A percentile compares a stretch with the other conserved stretches of the same genome.
phyloP scores from a whole-genome alignment of 2,329 filamentous ascomycete species.

The Colletotrichum lentis region DNA sequence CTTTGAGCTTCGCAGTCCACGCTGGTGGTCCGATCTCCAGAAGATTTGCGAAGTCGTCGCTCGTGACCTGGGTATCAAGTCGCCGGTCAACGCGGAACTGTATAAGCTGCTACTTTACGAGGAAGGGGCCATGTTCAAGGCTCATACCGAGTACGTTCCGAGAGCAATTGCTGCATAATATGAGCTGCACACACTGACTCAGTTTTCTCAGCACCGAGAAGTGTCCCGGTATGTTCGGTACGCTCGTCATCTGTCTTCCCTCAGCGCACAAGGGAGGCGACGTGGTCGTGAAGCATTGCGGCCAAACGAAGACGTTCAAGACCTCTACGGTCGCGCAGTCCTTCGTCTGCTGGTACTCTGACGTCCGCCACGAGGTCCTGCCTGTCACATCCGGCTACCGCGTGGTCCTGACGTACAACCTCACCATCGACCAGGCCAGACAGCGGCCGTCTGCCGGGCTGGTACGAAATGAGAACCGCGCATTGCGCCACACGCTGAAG shows the following conservation, averaged over 20 bases:
- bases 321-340: constrained; percentile 43
- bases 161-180: too few species aligned
- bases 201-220: constrained; percentile 52
- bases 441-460: constrained; percentile 40
- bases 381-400: constrained; percentile 58
- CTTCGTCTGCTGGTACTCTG: constrained; percentile 56
- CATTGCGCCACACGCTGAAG: constrained; percentile 40
- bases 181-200: not conserved
- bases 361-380: constrained; percentile 61
- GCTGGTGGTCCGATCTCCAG: constrained; percentile 45
- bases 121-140: constrained; percentile 58
- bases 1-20: constrained; percentile 49
- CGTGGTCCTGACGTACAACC: constrained; percentile 62
- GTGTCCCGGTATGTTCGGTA: constrained; percentile 58
- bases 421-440: constrained; percentile 43
- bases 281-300: constrained; percentile 50
- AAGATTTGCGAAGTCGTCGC: constrained; percentile 42
- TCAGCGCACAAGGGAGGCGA: constrained; percentile 58
- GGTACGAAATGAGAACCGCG: constrained; percentile 9
- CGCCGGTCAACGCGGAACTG: constrained; percentile 47
- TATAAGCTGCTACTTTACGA: constrained; percentile 61
- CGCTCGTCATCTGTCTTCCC: constrained; percentile 58
- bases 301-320: constrained; percentile 45
- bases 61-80: constrained; percentile 46
- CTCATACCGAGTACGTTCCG: constrained; percentile 50